Evolutionary conservation across 2,329 filamentous ascomycete species (phyloP).

Genomic region (Rhynchosporium graminicola): DNA sequence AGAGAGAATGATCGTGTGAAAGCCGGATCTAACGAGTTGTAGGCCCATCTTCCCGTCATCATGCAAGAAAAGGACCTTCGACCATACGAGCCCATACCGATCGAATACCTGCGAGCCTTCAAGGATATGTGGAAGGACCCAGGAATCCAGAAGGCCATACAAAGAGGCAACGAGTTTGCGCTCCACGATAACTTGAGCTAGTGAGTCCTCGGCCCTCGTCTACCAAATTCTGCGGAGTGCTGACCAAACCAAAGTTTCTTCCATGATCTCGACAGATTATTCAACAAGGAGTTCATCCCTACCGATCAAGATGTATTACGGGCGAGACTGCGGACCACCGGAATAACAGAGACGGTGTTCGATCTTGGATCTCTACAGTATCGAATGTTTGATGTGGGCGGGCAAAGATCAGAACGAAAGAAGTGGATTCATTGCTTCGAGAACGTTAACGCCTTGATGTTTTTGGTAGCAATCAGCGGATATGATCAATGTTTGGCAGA

Average conservation of each 20-base stretch:
- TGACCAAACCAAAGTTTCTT: constrained; percentile 68
- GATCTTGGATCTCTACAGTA: constrained; percentile 90
- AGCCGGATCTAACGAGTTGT: constrained; percentile 18
- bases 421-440: constrained; percentile 82
- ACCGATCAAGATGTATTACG: constrained; percentile 93
- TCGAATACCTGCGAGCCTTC: constrained; percentile 78
- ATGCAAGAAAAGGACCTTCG: constrained; percentile 80
- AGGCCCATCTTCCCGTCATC: constrained; percentile 79
- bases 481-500: constrained; percentile 97
- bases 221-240: constrained; percentile 14
- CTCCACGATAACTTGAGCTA: constrained; percentile 94
- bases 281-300: constrained; percentile 77
- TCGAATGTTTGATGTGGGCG: constrained; percentile 83
- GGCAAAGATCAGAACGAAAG: constrained; percentile 73
- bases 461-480: constrained; percentile 91
- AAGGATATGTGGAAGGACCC: constrained; percentile 80
- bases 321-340: constrained; percentile 86
- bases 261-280: constrained; percentile 72
- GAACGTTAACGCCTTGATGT: constrained; percentile 82
- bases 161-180: constrained; percentile 93
- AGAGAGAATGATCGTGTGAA: neutral
- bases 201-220: constrained; percentile 54
- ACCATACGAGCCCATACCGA: constrained; percentile 76
- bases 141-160: constrained; percentile 84
- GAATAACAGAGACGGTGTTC: constrained; percentile 94